phyloP scores from a whole-genome alignment of 2,329 filamentous ascomycete genomes.

The Neofusicoccum umdonicola region DNA sequence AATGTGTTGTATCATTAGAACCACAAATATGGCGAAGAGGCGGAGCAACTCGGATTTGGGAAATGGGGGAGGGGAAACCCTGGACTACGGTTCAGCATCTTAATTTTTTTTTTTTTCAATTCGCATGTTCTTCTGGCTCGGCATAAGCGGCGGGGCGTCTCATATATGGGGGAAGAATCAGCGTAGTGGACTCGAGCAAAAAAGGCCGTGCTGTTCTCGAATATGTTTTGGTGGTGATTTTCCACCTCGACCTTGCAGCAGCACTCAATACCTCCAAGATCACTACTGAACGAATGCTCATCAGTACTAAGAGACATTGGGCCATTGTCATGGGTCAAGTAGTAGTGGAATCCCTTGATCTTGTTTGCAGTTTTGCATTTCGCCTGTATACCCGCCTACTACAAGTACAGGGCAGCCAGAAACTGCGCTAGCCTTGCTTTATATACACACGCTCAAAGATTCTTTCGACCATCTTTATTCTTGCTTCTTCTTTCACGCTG shows the following conservation, averaged over 20 bases:
- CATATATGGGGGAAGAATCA: too few species aligned
- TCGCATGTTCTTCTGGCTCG: neutral
- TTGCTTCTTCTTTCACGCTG: neutral
- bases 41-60: neutral
- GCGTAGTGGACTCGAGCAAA: too few species aligned
- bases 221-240: too few species aligned
- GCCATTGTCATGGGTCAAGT: too few species aligned
- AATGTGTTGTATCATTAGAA: neutral
- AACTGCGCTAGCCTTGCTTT: constrained; percentile 3
- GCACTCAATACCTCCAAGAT: too few species aligned
- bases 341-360: neutral
- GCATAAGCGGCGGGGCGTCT: constrained; percentile 8
- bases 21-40: neutral
- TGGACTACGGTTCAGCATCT: neutral
- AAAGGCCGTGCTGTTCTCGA: too few species aligned
- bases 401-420: constrained; percentile 10
- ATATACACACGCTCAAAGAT: neutral
- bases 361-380: constrained; percentile 1
- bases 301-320: too few species aligned
- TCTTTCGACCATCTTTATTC: neutral
- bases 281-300: too few species aligned
- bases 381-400: neutral
- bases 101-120: neutral
- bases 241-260: too few species aligned
- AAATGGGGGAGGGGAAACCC: neutral